Conservation (phyloP, 176 grass and related monocot genomes). For the Phoenix dactylifera region DNA sequence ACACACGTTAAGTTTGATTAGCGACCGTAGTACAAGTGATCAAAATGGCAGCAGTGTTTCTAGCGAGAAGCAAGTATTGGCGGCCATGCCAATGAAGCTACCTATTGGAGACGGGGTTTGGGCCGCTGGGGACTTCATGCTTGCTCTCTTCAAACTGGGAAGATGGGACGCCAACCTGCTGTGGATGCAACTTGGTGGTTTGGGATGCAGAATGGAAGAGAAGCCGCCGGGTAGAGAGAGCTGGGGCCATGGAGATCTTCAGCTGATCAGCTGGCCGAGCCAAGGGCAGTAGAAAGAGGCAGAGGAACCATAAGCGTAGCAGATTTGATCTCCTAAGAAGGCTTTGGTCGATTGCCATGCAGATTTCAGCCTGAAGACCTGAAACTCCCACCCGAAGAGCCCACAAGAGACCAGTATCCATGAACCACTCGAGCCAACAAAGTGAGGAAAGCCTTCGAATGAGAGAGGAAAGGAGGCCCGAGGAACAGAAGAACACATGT, state of each 20-base stretch:
- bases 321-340: not conserved
- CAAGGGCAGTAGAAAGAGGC: slow-evolving; percentile 1
- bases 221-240: not conserved
- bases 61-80: too few relatives aligned
- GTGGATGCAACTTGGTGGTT: not conserved
- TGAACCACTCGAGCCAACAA: not conserved
- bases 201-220: not conserved
- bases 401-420: not conserved
- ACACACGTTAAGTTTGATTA: too few relatives aligned
- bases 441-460: too few relatives aligned
- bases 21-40: too few relatives aligned
- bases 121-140: slow-evolving; percentile 14
- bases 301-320: not conserved
- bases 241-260: not conserved
- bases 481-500: not conserved
- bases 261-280: not conserved
- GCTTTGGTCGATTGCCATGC: not conserved
- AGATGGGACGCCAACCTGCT: not conserved
- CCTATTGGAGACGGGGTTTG: slow-evolving; percentile 13
- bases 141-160: slow-evolving; percentile 5
- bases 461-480: not conserved
- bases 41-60: too few relatives aligned
- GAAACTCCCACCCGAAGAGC: not conserved
- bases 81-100: not conserved
- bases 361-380: not conserved